These are phyloP conservation scores for Talaromyces albobiverticillius DNA, from an alignment of 2,329 filamentous ascomycete genomes.

Conservation along the genomic window DNA sequence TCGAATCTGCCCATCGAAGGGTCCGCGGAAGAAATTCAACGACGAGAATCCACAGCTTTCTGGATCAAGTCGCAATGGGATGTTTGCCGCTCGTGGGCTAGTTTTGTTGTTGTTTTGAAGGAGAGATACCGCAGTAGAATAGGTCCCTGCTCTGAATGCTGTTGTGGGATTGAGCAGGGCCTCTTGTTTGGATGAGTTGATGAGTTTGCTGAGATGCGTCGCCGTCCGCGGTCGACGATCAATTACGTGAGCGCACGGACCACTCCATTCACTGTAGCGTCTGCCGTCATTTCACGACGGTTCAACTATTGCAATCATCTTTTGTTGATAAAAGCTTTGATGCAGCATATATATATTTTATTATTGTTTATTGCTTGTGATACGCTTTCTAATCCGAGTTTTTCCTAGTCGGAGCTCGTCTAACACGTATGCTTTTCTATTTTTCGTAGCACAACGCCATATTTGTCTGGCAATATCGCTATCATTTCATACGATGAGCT, in stretches of 20 bases:
- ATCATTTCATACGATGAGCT: not conserved
- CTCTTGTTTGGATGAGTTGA: slow-evolving; percentile 1
- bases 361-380: not conserved
- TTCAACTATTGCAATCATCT: not conserved
- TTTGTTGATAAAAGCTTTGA: not conserved
- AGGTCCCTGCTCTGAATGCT: slow-evolving; percentile 12
- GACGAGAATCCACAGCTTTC: not conserved
- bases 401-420: not conserved
- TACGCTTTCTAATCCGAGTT: not conserved
- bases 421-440: not conserved
- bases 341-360: not conserved
- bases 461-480: no score
- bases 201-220: not conserved
- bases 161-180: slow-evolving; percentile 11
- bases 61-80: not conserved
- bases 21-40: slow-evolving; percentile 8
- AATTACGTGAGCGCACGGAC: not conserved
- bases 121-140: not conserved
- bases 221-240: not conserved
- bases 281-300: not conserved
- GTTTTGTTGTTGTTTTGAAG: not conserved
- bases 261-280: not conserved
- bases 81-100: not conserved
- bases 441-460: not conserved
- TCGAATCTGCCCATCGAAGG: slow-evolving; percentile 10